Conservation (phyloP, 805 yeast species). For the Starmerella cellae region DNA sequence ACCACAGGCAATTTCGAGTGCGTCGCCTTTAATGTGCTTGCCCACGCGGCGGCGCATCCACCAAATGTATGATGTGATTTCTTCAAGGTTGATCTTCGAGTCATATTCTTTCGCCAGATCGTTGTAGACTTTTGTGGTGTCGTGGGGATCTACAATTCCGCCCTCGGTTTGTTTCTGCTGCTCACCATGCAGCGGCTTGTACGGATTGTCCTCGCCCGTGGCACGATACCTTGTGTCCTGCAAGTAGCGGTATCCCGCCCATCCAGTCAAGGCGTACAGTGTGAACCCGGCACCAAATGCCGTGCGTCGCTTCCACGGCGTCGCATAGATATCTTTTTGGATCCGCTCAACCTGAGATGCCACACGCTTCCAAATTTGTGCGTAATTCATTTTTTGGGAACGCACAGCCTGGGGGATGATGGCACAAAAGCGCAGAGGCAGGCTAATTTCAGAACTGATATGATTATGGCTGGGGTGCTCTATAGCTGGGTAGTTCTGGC, state of each 20-base stretch:
- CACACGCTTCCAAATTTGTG: background rate
- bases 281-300: slow-evolving; percentile 14
- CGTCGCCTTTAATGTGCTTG: slow-evolving; percentile 74
- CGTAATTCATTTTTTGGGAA: no score
- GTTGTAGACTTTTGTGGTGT: slow-evolving; percentile 57
- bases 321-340: slow-evolving; percentile 6
- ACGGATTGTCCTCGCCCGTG: slow-evolving; percentile 26
- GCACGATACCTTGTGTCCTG: slow-evolving; percentile 28
- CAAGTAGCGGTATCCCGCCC: slow-evolving; percentile 23
- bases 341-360: background rate
- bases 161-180: slow-evolving; percentile 2
- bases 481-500: no score
- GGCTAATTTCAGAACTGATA: no score
- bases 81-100: slow-evolving; percentile 62
- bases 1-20: slow-evolving; percentile 87
- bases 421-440: no score
- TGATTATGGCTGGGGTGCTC: no score
- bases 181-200: slow-evolving; percentile 15
- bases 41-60: slow-evolving; percentile 64
- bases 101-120: slow-evolving; percentile 70
- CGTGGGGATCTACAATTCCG: slow-evolving; percentile 32
- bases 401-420: no score
- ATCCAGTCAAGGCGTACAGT: slow-evolving; percentile 14
- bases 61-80: slow-evolving; percentile 34
- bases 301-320: slow-evolving; percentile 19